Conservation (phyloP, 345 rosid genomes). For the Camelina sativa region DNA sequence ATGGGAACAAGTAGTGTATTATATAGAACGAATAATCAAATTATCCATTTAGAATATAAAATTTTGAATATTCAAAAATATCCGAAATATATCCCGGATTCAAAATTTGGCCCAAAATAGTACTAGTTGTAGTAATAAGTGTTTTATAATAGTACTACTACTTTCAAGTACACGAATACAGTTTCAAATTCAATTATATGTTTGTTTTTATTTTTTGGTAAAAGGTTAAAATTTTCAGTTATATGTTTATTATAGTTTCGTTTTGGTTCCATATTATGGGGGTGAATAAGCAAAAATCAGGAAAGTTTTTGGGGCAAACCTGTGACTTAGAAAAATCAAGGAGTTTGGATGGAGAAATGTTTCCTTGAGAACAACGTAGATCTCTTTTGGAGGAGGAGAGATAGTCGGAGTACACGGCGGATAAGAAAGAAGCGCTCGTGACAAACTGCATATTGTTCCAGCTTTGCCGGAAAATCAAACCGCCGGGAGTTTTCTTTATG, state of each 20-base stretch:
- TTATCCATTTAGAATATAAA: background rate
- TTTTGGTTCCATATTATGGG: constrained; percentile 1
- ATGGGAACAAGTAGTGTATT: too few species aligned
- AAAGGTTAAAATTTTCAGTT: too few species aligned
- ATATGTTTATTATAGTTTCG: background rate
- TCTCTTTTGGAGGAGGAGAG: constrained; percentile 56
- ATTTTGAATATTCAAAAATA: background rate
- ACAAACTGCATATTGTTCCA: constrained; percentile 98
- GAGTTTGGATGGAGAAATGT: constrained; percentile 56
- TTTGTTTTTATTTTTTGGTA: too few species aligned
- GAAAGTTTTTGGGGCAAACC: constrained; percentile 42
- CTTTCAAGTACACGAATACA: background rate
- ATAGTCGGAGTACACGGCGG: constrained; percentile 75
- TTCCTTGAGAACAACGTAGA: constrained; percentile 41
- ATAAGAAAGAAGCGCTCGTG: constrained; percentile 75
- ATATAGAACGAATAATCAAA: background rate
- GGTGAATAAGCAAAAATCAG: background rate
- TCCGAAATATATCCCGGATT: background rate
- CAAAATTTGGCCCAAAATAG: too few species aligned
- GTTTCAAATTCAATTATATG: background rate
- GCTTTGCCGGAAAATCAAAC: constrained; percentile 82
- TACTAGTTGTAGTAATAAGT: too few species aligned
- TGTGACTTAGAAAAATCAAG: constrained; percentile 86
- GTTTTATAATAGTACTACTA: too few species aligned
- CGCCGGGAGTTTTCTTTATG: constrained; percentile 80